Conservation (phyloP, 495 filamentous ascomycete species). For the Daldinia loculata region DNA sequence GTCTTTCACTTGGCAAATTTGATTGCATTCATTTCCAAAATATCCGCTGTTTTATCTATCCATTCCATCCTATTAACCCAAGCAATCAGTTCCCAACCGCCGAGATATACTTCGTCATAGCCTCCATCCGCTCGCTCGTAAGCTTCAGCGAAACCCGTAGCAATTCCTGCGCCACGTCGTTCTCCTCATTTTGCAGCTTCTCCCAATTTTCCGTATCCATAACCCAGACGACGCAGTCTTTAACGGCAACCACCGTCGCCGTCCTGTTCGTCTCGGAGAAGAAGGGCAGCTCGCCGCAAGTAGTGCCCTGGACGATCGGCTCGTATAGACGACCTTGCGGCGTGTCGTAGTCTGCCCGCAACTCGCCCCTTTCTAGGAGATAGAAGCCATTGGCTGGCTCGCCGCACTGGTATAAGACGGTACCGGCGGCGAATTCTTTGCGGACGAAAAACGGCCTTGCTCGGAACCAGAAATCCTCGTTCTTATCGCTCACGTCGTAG, state of each 20-base stretch:
- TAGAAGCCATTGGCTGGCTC: constrained; percentile 82
- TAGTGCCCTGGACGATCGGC: constrained; percentile 91
- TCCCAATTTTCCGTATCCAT: constrained; percentile 75
- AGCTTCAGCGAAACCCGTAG: constrained; percentile 85
- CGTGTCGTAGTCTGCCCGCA: constrained; percentile 87
- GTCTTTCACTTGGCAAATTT: background rate
- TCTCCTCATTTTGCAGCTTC: constrained; percentile 70
- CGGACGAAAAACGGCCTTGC: constrained; percentile 75
- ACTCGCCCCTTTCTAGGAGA: constrained; percentile 87
- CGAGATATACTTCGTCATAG: constrained; percentile 72
- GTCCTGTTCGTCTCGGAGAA: constrained; percentile 89
- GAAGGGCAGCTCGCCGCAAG: constrained; percentile 95
- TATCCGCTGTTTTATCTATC: background rate
- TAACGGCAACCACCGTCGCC: constrained; percentile 83
- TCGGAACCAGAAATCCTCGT: constrained; percentile 94
- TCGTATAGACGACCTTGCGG: constrained; percentile 90
- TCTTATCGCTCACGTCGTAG: constrained; percentile 79
- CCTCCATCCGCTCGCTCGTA: constrained; percentile 87
- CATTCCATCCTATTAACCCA: background rate
- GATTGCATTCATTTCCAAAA: background rate
- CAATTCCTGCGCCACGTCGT: constrained; percentile 83
- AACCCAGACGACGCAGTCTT: constrained; percentile 82
- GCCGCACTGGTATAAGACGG: constrained; percentile 77
- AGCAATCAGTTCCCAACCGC: constrained; percentile 43
- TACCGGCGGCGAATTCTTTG: constrained; percentile 70